phyloP scores from a whole-genome alignment of 306 rosid species.

The Biancaea sappan region DNA sequence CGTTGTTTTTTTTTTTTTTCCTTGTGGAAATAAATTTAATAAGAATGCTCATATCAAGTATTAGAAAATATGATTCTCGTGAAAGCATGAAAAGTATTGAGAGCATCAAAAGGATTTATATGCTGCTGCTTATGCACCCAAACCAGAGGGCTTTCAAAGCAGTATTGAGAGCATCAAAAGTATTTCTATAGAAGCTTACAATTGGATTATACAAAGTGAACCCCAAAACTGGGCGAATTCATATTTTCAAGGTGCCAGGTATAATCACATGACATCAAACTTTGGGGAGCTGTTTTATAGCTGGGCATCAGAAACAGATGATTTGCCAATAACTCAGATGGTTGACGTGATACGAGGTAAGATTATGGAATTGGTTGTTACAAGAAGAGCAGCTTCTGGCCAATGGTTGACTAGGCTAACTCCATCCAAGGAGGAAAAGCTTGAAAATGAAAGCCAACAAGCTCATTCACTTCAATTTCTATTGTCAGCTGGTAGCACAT shows the following conservation, averaged over 20 bases:
- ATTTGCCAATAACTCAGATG: slow-evolving; percentile 96
- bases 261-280: slow-evolving; percentile 85
- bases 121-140: slow-evolving; percentile 80
- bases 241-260: slow-evolving; percentile 84
- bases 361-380: slow-evolving; percentile 73
- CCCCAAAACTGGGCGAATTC: slow-evolving; percentile 92
- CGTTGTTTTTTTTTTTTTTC: not conserved
- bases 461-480: slow-evolving; percentile 62
- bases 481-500: slow-evolving; percentile 59
- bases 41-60: not conserved
- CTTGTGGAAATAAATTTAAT: too few species aligned
- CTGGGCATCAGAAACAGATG: slow-evolving; percentile 90
- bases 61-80: not conserved
- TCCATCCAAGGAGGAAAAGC: slow-evolving; percentile 92
- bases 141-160: slow-evolving; percentile 72
- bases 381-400: slow-evolving; percentile 64
- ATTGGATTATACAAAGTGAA: slow-evolving; percentile 84
- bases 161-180: slow-evolving; percentile 71
- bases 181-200: slow-evolving; percentile 77
- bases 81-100: too few species aligned
- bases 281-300: slow-evolving; percentile 91
- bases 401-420: slow-evolving; percentile 80
- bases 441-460: slow-evolving; percentile 65
- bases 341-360: slow-evolving; percentile 81
- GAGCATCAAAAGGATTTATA: too few species aligned